Evolutionary conservation across 2,329 filamentous ascomycete species (phyloP).

Genomic region (Pleurostoma richardsiae): DNA sequence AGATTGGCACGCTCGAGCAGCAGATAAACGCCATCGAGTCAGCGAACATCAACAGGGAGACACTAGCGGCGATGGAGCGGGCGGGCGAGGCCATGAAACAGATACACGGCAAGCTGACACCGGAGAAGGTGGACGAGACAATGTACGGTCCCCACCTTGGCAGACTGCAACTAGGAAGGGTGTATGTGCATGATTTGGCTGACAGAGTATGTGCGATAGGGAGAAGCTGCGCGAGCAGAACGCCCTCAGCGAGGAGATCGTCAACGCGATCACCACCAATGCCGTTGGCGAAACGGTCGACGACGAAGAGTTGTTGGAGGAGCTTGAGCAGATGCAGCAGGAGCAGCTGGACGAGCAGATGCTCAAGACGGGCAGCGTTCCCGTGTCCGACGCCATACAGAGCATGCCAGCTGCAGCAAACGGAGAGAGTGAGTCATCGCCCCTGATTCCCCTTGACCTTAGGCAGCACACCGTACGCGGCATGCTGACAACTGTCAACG

Average conservation of each 20-base stretch:
- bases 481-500: conserved; percentile 1
- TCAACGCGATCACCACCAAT: conserved; percentile 72
- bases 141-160: conserved; percentile 62
- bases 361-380: conserved; percentile 81
- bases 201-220: conserved; percentile 44
- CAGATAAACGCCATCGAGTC: conserved; percentile 97
- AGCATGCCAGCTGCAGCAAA: conserved; percentile 71
- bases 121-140: conserved; percentile 90
- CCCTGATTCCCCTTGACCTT: background rate
- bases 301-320: conserved; percentile 79
- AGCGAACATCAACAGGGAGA: conserved; percentile 98
- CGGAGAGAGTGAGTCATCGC: conserved; percentile 64
- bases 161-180: background rate
- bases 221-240: conserved; percentile 89
- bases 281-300: conserved; percentile 67
- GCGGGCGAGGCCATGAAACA: conserved; percentile 86
- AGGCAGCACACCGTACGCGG: no score
- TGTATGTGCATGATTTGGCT: conserved; percentile 15
- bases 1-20: conserved; percentile 88
- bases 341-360: conserved; percentile 91
- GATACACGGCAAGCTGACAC: conserved; percentile 85
- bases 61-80: conserved; percentile 87
- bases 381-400: conserved; percentile 72
- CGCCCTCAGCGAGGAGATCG: conserved; percentile 88
- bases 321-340: conserved; percentile 83